Base-by-base conservation (phyloP, 139 green algal species). In the Chlorella sp. region DNA sequence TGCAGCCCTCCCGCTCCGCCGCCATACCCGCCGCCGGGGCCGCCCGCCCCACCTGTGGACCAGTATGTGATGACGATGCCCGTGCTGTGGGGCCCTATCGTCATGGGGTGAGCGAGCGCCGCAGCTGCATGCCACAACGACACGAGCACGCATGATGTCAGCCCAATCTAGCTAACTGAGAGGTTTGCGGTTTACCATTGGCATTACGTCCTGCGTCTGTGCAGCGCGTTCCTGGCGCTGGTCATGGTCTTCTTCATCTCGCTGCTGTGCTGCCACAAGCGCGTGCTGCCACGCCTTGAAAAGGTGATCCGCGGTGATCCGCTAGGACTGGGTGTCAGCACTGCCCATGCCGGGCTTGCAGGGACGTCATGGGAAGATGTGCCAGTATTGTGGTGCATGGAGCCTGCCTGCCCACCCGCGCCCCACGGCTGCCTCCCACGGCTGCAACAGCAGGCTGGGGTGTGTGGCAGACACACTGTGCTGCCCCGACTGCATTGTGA, bases 1-100 rank as follows among this genome's bases (percentile, higher is more conserved):
- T 63, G 81, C 67, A 76, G 81, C 71, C 86, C 86, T 30, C 86
- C 86, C 4, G 36, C 56, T 7, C 80, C 86, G 63, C 86, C 86
- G 38, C 86, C 86, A 4, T 63, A 44, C n/a, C 80, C 86, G 25
- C 86, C 86, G 55, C 86, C 86, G 17, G 47, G 32, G 18, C 86
- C 86, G 4, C 86, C 86, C 2, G 67, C 41, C 34, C 86, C 86
- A 2, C 86, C 86, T 39, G 64, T 89, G 60, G 86, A 39, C 6
- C 39, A 28, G 13, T 69, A 72, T 26, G 30, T 78, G 11, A 86
- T 79, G 55, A 38, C 2, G 13, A 74, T 74, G 12, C 86, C 86
- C 18, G 55, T 89, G 20, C 73, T 89, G 44, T 89, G 80, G 80
- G 80, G 39, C 0, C 78, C 86, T 0, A 60, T 87, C 12, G 55